Evolutionary conservation across 2,329 filamentous ascomycete species (phyloP), one percentile per base, ranked within the genome.

Genomic region (Aspergillus sp.): DNA sequence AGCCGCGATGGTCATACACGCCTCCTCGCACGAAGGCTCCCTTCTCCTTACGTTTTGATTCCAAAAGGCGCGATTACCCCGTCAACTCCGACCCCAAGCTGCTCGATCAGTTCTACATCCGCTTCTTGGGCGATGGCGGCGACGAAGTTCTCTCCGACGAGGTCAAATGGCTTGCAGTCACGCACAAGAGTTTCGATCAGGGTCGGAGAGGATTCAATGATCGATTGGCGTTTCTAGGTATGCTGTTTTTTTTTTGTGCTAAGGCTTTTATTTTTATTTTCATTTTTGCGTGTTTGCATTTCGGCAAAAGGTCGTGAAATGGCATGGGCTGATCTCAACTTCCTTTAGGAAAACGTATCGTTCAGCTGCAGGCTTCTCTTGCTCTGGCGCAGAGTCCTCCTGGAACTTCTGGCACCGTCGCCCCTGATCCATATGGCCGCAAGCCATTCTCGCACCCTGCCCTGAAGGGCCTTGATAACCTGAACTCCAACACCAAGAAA

Each of bases 111-210:
- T 89, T 91, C 74, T 96, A 97, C 75, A 82, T 84, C 64, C 81
- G 82, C 53, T 84, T 98, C 65, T 78, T 98, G 55, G 93, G 93
- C 6, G 80, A 80, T 47, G 86, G 84, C 46, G 90, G 90, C 57
- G 85, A 90, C 65, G 84, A 83, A 66, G 74, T 95, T 73, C 81
- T 99, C 57, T 87, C 89, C 2, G 93, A 97, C 15, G 93, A 99
- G 78, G 82, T 95, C 61, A 98, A 97, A 79, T 99, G 95, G 95
- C 80, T 98, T 69, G 93, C 93, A 31, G 86, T 99, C 56, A 99
- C 95, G 64, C 95, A 98, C 76, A 98, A 98, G 84, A 97, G 92
- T 77, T 98, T 96, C 71, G 93, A 99, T 73, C 92, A 98, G 71
- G 95, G 93, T 52, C 83, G 91, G 70, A 88, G 93, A 80, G 93